Evolutionary conservation across 768 basidiomycete genomes (phyloP).

Genomic region (Lyophyllum atratum): DNA sequence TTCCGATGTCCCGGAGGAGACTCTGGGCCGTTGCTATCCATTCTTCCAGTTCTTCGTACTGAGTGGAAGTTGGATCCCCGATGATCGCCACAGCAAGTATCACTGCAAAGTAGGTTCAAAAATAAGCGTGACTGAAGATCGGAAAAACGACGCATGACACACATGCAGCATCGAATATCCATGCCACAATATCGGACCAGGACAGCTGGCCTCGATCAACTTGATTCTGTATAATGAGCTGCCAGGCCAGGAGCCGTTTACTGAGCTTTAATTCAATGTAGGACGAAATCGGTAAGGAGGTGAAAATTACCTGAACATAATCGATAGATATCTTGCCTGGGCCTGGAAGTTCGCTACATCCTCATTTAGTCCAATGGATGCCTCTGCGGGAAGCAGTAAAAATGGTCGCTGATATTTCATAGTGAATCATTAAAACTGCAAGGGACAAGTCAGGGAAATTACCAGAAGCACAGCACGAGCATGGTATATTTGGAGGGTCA

Average conservation of each 20-base stretch:
- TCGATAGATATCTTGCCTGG: constrained; percentile 7
- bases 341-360: neutral
- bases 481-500: constrained; percentile 13
- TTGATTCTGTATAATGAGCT: constrained; percentile 8
- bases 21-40: constrained; percentile 8
- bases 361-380: neutral
- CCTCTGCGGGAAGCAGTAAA: neutral
- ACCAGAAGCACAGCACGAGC: constrained; percentile 8
- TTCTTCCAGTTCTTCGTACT: constrained; percentile 7
- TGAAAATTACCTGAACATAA: constrained; percentile 2
- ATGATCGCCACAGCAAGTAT: constrained; percentile 8
- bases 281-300: neutral
- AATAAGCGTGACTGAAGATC: too few relatives aligned
- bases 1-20: constrained; percentile 7
- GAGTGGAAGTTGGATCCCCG: constrained; percentile 1
- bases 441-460: neutral
- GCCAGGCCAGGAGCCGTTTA: constrained; percentile 11
- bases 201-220: constrained; percentile 7
- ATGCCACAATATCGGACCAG: constrained; percentile 8
- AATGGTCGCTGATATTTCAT: neutral
- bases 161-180: constrained; percentile 14
- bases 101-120: neutral
- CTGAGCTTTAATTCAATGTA: neutral
- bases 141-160: neutral
- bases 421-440: neutral